Conservation (phyloP, 2,329 filamentous ascomycete species). For the Pseudocercospora macadamiae region DNA sequence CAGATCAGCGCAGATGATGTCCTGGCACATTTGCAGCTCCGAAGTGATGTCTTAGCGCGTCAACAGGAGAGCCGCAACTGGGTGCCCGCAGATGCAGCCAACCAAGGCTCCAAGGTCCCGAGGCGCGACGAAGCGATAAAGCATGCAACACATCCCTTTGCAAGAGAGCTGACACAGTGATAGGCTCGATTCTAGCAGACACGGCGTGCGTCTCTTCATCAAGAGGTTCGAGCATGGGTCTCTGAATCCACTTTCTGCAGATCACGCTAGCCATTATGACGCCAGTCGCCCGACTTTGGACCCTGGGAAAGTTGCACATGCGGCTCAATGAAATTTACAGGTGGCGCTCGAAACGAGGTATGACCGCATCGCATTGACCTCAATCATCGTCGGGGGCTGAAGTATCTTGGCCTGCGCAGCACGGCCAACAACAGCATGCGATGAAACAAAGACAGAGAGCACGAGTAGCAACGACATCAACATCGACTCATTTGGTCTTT, state of each 20-base stretch:
- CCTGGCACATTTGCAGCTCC: conserved; percentile 5
- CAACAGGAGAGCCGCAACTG: conserved; percentile 13
- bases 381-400: background rate
- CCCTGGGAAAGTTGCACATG: conserved; percentile 11
- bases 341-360: background rate
- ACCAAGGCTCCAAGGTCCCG: conserved; percentile 6
- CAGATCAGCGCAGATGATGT: conserved; percentile 23
- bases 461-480: background rate
- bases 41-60: conserved; percentile 13
- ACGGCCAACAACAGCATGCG: background rate
- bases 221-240: background rate
- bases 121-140: conserved; percentile 11
- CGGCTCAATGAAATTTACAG: conserved; percentile 10
- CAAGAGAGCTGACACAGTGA: background rate
- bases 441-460: background rate
- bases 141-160: background rate
- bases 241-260: conserved; percentile 5
- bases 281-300: conserved; percentile 10
- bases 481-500: background rate
- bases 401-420: background rate
- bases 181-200: conserved; percentile 12
- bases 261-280: conserved; percentile 13
- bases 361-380: background rate
- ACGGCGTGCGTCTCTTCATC: conserved; percentile 4
- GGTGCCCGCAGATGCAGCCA: background rate